Evolutionary conservation across 2,329 filamentous ascomycete genomes (phyloP).

Genomic region (Alternaria sp.): DNA sequence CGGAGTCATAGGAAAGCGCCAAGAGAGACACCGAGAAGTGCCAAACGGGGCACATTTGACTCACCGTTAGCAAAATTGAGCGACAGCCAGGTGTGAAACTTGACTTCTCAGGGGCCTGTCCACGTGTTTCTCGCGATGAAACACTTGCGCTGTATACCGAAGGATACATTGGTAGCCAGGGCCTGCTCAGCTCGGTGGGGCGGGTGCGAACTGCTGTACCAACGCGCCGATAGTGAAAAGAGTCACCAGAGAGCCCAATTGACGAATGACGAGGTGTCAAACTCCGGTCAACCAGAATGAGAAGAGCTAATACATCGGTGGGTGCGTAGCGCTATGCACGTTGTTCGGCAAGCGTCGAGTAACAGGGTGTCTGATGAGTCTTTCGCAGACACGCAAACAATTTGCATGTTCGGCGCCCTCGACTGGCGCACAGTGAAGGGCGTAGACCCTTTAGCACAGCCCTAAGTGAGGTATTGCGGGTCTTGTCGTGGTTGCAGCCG

Average conservation of each 20-base stretch:
- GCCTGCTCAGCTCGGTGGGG: constrained; percentile 32
- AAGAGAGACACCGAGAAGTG: constrained; percentile 8
- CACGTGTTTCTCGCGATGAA: not conserved
- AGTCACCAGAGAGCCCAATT: constrained; percentile 15
- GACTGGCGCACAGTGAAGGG: constrained; percentile 17
- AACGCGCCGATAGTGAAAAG: constrained; percentile 11
- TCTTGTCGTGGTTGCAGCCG: constrained; percentile 8
- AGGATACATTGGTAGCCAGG: not conserved
- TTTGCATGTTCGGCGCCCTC: constrained; percentile 6
- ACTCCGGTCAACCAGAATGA: constrained; percentile 44
- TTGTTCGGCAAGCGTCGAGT: constrained; percentile 22
- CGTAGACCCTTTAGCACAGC: constrained; percentile 9
- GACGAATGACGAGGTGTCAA: constrained; percentile 26
- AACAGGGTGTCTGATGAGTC: constrained; percentile 27
- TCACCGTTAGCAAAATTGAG: constrained; percentile 16
- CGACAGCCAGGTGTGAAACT: not conserved
- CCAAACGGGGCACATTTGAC: constrained; percentile 15
- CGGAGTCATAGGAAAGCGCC: constrained; percentile 28
- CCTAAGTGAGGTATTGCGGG: constrained; percentile 1
- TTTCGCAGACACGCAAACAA: constrained; percentile 17
- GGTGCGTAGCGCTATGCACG: constrained; percentile 26
- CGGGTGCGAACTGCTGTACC: constrained; percentile 32
- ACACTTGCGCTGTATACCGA: not conserved
- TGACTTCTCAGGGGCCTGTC: not conserved
- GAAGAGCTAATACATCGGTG: constrained; percentile 30